A percentile compares a stretch with the other conserved stretches of the same genome.
Evolutionary conservation across 345 rosid genomes (phyloP).

Genomic region (Anastatica hierochuntica): DNA sequence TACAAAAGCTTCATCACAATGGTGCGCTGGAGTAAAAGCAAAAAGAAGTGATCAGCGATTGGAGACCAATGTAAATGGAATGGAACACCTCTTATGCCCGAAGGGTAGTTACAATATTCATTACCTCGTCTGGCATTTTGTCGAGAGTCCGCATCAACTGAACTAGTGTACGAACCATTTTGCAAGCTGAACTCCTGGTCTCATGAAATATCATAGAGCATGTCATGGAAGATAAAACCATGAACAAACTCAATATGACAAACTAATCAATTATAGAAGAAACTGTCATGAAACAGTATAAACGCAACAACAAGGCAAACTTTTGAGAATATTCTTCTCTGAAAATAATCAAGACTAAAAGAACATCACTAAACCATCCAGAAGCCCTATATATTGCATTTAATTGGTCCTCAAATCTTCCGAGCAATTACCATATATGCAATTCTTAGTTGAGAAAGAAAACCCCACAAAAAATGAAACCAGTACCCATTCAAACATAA

Average conservation of each 20-base stretch:
- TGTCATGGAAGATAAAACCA: background rate
- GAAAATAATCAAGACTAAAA: too few species aligned
- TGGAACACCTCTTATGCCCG: background rate
- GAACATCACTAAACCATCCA: too few species aligned
- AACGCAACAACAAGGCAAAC: too few species aligned
- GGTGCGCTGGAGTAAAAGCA: conserved; percentile 61
- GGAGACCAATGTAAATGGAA: background rate
- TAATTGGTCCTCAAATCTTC: too few species aligned
- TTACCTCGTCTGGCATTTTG: conserved; percentile 90
- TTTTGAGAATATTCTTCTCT: too few species aligned
- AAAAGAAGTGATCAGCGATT: conserved; percentile 3
- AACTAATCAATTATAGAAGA: too few species aligned
- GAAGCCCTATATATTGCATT: too few species aligned
- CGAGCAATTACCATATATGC: too few species aligned
- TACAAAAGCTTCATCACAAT: conserved; percentile 93
- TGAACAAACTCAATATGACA: background rate
- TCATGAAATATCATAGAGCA: background rate
- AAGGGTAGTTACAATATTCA: background rate
- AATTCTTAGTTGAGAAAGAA: too few species aligned
- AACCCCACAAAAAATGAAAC: too few species aligned
- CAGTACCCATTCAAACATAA: too few species aligned
- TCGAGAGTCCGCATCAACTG: conserved; percentile 97
- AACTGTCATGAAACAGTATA: too few species aligned
- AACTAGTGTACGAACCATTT: conserved; percentile 87
- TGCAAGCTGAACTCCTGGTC: conserved; percentile 89